Conservation (phyloP, 2,329 filamentous ascomycete genomes). For the Calonectria naviculata region DNA sequence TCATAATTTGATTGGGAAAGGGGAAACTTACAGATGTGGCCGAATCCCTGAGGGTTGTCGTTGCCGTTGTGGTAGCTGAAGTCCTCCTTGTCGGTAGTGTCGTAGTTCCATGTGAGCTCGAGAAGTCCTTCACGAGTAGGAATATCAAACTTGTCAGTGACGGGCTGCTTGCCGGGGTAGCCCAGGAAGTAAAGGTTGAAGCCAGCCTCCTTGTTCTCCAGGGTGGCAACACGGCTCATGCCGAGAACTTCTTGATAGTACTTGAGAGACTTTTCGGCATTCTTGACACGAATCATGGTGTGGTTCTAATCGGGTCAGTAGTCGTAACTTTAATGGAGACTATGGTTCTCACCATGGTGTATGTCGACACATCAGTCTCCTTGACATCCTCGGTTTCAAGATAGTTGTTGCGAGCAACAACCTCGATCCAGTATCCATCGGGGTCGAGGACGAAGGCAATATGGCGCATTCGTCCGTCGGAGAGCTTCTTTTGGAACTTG, state of each 20-base stretch:
- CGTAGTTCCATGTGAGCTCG: slow-evolving; percentile 88
- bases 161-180: slow-evolving; percentile 71
- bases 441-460: slow-evolving; percentile 94
- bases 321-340: background rate
- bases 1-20: background rate
- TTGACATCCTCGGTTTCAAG: slow-evolving; percentile 79
- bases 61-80: slow-evolving; percentile 97
- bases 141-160: slow-evolving; percentile 63
- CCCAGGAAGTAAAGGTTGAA: slow-evolving; percentile 96
- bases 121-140: slow-evolving; percentile 84
- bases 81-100: slow-evolving; percentile 84
- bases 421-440: slow-evolving; percentile 88
- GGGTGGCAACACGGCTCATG: slow-evolving; percentile 83
- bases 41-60: slow-evolving; percentile 90
- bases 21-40: slow-evolving; percentile 80
- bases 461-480: slow-evolving; percentile 85
- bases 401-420: slow-evolving; percentile 78
- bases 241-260: slow-evolving; percentile 90
- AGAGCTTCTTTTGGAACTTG: slow-evolving; percentile 93
- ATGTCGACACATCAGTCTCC: slow-evolving; percentile 78
- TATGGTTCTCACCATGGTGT: slow-evolving; percentile 69
- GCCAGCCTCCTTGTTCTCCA: slow-evolving; percentile 74
- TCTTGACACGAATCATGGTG: slow-evolving; percentile 96
- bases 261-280: slow-evolving; percentile 76
- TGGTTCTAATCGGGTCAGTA: slow-evolving; percentile 69